Percentiles rank a stretch among this genome's conserved stretches.
Conservation (phyloP, 805 yeast species). For the Myxozyma melibiosi region DNA sequence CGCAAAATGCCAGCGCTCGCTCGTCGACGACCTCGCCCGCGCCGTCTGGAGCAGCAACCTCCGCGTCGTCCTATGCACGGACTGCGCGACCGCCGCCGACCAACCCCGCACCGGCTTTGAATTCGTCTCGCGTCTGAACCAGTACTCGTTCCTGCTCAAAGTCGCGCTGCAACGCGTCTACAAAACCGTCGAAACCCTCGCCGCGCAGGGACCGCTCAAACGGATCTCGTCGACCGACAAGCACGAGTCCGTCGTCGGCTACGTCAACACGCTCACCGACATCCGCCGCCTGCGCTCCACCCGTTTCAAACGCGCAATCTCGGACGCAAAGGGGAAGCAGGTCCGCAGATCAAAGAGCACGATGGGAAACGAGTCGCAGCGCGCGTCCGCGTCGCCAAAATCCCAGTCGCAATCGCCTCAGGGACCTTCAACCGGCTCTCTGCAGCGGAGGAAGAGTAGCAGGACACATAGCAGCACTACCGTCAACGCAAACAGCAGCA, state of each 20-base stretch:
- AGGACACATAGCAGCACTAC: too few relatives aligned
- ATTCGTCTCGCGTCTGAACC: slow-evolving; percentile 67
- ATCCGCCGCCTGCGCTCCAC: slow-evolving; percentile 74
- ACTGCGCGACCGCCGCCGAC: slow-evolving; percentile 59
- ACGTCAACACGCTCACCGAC: slow-evolving; percentile 70
- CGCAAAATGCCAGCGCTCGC: slow-evolving; percentile 53
- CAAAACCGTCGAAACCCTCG: slow-evolving; percentile 9
- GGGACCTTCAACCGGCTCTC: neutral
- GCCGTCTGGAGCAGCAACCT: slow-evolving; percentile 47
- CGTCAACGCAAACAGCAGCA: too few relatives aligned
- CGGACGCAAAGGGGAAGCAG: slow-evolving; percentile 54
- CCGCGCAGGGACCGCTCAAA: slow-evolving; percentile 6
- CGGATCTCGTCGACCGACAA: slow-evolving; percentile 25
- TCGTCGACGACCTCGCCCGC: slow-evolving; percentile 44
- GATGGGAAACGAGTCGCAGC: slow-evolving; percentile 42
- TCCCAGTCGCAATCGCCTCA: slow-evolving; percentile 3
- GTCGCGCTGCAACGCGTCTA: slow-evolving; percentile 74
- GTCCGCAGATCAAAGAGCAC: slow-evolving; percentile 57
- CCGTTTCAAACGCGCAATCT: slow-evolving; percentile 55
- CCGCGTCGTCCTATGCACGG: slow-evolving; percentile 56
- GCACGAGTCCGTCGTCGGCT: slow-evolving; percentile 40
- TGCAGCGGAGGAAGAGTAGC: neutral
- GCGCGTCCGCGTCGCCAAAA: neutral
- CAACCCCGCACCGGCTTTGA: slow-evolving; percentile 52
- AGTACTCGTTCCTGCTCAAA: slow-evolving; percentile 72